These are phyloP conservation scores for Dalechampia spathulata DNA, from an alignment of 441 rosid species.

Conservation along the genomic window DNA sequence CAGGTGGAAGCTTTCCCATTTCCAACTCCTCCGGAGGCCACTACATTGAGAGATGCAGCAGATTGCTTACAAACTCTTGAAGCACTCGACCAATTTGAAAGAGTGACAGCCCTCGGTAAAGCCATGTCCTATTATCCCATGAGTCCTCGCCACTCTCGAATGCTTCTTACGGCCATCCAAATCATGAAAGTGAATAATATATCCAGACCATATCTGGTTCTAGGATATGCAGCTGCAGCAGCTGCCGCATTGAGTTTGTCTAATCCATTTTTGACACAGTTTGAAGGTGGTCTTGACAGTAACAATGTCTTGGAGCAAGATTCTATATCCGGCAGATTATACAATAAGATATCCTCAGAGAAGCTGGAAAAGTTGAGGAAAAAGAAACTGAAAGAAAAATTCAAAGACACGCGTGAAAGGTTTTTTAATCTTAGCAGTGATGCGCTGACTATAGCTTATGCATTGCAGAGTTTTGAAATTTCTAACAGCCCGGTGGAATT, in stretches of 20 bases:
- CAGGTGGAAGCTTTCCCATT: slow-evolving; percentile 85
- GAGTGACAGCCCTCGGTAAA: slow-evolving; percentile 66
- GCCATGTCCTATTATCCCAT: slow-evolving; percentile 84
- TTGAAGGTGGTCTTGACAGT: slow-evolving; percentile 32
- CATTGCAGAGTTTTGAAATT: slow-evolving; percentile 68
- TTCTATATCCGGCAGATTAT: slow-evolving; percentile 14
- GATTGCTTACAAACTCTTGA: slow-evolving; percentile 60
- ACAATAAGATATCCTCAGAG: slow-evolving; percentile 17
- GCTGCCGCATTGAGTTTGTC: slow-evolving; percentile 56
- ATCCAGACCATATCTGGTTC: slow-evolving; percentile 53
- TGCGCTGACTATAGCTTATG: slow-evolving; percentile 63
- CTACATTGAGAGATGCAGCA: slow-evolving; percentile 62
- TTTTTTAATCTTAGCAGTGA: slow-evolving; percentile 79
- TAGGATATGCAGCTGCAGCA: slow-evolving; percentile 51
- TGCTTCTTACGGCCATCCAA: slow-evolving; percentile 76
- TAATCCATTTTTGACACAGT: slow-evolving; percentile 53
- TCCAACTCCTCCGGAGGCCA: slow-evolving; percentile 67
- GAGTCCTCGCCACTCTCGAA: slow-evolving; percentile 89
- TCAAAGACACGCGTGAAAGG: slow-evolving; percentile 42
- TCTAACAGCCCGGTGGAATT: slow-evolving; percentile 23
- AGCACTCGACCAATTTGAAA: slow-evolving; percentile 58
- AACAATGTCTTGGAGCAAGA: slow-evolving; percentile 24
- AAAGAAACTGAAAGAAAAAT: slow-evolving; percentile 49
- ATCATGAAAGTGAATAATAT: slow-evolving; percentile 35
- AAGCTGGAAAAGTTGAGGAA: slow-evolving; percentile 47